A percentile compares a stretch with the other conserved stretches of the same genome.
phyloP scores from a whole-genome alignment of 495 filamentous ascomycete genomes.

The Pseudomonodictys pantanalensis region DNA sequence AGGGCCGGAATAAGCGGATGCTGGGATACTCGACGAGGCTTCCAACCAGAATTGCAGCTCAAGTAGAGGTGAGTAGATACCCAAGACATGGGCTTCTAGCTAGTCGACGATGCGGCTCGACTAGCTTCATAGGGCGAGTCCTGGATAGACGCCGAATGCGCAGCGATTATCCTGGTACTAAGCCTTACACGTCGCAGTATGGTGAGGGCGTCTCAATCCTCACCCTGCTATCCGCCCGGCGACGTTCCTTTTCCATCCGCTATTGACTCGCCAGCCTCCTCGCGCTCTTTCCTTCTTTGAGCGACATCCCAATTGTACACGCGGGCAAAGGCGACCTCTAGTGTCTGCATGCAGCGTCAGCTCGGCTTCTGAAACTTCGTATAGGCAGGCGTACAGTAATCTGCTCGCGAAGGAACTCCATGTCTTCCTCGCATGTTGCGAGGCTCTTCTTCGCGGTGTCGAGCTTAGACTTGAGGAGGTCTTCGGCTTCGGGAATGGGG shows the following conservation, averaged over 20 bases:
- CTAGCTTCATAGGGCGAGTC: background rate
- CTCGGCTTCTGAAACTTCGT: background rate
- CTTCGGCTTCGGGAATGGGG: conserved; percentile 80
- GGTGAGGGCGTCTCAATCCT: no score
- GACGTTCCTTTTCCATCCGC: conserved; percentile 16
- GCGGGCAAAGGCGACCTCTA: conserved; percentile 92
- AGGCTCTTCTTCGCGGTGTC: conserved; percentile 73
- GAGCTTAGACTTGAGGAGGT: conserved; percentile 74
- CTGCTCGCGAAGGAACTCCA: conserved; percentile 94
- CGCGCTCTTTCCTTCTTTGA: conserved; percentile 81
- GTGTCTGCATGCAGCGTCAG: conserved; percentile 58
- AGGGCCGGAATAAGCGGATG: no score
- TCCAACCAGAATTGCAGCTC: no score
- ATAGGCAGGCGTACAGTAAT: conserved; percentile 65
- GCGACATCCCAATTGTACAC: conserved; percentile 99
- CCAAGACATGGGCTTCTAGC: background rate
- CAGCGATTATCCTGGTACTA: no score
- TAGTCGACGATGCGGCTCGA: background rate
- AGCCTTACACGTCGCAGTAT: no score
- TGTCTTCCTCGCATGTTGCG: conserved; percentile 86
- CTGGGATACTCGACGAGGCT: no score
- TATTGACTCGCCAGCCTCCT: conserved; percentile 29
- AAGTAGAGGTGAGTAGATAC: background rate
- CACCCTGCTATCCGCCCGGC: conserved; percentile 14
- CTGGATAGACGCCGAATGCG: no score